These are phyloP conservation scores for Pogostemon cablin DNA, from an alignment of 257 asterid genomes.

Conservation along the genomic window DNA sequence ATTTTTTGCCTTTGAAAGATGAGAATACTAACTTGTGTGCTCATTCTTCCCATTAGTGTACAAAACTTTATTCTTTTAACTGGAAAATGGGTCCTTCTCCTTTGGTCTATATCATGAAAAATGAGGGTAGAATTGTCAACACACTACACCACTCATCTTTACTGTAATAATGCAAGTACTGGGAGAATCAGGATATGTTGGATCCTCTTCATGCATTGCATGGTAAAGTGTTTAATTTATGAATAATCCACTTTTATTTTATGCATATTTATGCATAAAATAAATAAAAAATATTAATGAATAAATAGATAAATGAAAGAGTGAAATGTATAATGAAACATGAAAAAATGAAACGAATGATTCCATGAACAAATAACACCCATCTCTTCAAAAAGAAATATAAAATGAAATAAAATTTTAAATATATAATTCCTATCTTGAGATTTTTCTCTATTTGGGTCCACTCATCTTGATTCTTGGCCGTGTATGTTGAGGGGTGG, in stretches of 20 bases:
- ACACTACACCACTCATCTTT: background rate
- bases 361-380: slow-evolving; percentile 4
- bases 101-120: slow-evolving; percentile 12
- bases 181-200: no score
- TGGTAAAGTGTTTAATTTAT: no score
- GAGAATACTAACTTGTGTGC: slow-evolving; percentile 32
- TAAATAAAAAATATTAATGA: no score
- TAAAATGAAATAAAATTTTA: background rate
- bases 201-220: no score
- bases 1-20: slow-evolving; percentile 13
- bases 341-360: background rate
- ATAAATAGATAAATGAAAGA: no score
- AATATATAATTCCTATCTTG: background rate
- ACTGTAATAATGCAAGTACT: background rate
- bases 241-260: no score
- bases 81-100: slow-evolving; percentile 4
- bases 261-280: no score
- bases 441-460: slow-evolving; percentile 1
- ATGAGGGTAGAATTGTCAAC: slow-evolving; percentile 6
- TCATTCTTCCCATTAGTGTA: slow-evolving; percentile 15
- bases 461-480: slow-evolving; percentile 22
- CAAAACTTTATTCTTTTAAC: slow-evolving; percentile 9
- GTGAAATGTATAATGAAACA: background rate
- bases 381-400: background rate
- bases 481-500: background rate